Evolutionary conservation across 768 basidiomycete genomes (phyloP), one percentile per base, ranked within the genome.

Genomic region (Leccinum ochraceum): DNA sequence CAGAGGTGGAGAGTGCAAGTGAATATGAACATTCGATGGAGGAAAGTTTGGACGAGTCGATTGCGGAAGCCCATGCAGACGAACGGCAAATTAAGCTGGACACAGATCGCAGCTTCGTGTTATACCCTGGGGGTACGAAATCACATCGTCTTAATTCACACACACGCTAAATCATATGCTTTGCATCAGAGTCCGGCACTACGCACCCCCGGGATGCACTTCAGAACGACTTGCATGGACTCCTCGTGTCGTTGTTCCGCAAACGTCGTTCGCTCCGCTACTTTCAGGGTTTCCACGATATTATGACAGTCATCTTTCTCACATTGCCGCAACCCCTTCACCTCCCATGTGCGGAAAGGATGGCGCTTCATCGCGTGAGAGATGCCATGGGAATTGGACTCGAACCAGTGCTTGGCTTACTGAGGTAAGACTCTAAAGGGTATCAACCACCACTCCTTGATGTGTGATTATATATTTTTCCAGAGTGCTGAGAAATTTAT

Each of bases 231-330:
- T 79, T 97, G 22, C 81, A 94, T 71, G 77, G 79, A 26, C 83
- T 96, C 34, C 82, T 97, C 57, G 86, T 93, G 4, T 78, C 84
- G 8, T 66, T 95, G 14, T 89, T 97, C 68, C 83, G 92, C 32
- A 85, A 81, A 69, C 81, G 87, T 57, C 88, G 87, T 13, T 83
- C 79, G 39, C 76, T 96, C 55, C 84, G 82, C 69, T 98, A 97
- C 74, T 96, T 95, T 66, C 71, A 95, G 87, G 95, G 95, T 50
- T 96, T 91, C 74, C 95, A 97, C 69, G 95, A 97, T 69, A 93
- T 98, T 48, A 80, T 93, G 22, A 90, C 92, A 1, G 93, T 97
- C 13, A 61, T 97, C 4, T 87, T 86, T 66, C 79, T 94, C 34
- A 92, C 90, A 0, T 76, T 94, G 6, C 89, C 89, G 3, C 73